Percentiles rank a stretch among this genome's conserved stretches.
These are phyloP conservation scores for Lolium multiflorum DNA, from an alignment of 176 grass and related monocot species.

Conservation along the genomic window DNA sequence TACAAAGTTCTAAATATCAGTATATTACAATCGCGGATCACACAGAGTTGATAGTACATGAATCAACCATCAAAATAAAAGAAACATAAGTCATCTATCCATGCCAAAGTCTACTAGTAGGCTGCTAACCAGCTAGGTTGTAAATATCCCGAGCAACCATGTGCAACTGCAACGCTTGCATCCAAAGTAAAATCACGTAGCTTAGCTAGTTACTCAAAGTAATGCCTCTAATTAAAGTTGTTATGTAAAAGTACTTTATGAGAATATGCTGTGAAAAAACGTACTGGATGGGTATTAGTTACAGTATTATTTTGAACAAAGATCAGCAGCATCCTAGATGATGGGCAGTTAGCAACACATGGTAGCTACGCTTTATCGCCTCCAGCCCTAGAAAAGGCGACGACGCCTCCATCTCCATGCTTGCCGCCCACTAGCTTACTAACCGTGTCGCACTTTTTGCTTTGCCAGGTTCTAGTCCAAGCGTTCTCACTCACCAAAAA, in stretches of 20 bases:
- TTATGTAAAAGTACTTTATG: background rate
- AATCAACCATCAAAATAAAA: too few species aligned
- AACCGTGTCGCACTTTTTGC: constrained; percentile 1
- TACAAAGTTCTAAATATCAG: too few species aligned
- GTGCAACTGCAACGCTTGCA: too few species aligned
- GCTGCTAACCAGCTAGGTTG: too few species aligned
- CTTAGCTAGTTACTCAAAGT: background rate
- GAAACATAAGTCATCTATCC: too few species aligned
- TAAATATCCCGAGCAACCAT: too few species aligned
- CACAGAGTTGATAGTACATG: too few species aligned
- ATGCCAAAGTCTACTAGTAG: too few species aligned
- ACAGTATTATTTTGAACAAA: background rate
- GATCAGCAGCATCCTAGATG: background rate
- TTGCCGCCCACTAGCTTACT: background rate
- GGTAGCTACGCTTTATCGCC: constrained; percentile 20
- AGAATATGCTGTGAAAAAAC: background rate
- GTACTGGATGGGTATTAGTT: background rate
- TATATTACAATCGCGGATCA: too few species aligned
- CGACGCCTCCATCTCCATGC: background rate
- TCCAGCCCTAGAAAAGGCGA: background rate
- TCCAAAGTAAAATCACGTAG: background rate
- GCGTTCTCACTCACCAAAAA: constrained; percentile 32
- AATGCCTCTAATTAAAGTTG: background rate
- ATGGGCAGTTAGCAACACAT: background rate
- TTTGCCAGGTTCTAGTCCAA: constrained; percentile 4